Conservation (phyloP, 2,329 filamentous ascomycete species). For the Colletotrichum tanaceti region DNA sequence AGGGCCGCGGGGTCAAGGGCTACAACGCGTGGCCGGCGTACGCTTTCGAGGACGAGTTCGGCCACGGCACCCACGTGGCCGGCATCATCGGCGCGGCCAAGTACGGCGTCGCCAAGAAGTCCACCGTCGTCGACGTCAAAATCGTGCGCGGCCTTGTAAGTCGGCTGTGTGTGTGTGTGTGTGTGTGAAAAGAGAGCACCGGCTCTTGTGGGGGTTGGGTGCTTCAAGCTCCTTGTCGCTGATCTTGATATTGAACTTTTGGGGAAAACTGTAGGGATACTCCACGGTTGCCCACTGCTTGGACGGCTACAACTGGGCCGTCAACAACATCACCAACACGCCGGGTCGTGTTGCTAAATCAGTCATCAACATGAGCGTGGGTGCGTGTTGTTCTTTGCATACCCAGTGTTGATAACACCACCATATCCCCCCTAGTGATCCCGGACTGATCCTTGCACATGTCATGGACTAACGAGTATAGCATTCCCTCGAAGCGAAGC, state of each 20-base stretch:
- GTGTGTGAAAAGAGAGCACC: too few relatives aligned
- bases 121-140: conserved; percentile 58
- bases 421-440: too few relatives aligned
- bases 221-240: too few relatives aligned
- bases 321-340: conserved; percentile 48
- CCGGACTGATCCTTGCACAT: too few relatives aligned
- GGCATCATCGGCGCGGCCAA: conserved; percentile 57
- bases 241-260: too few relatives aligned
- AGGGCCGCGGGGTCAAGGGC: conserved; percentile 54
- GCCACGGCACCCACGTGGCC: conserved; percentile 44
- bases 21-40: conserved; percentile 46
- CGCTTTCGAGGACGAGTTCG: conserved; percentile 38
- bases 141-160: conserved; percentile 48
- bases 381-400: conserved; percentile 46
- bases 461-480: too few relatives aligned
- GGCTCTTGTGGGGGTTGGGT: too few relatives aligned
- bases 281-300: conserved; percentile 43
- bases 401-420: too few relatives aligned
- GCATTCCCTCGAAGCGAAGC: too few relatives aligned
- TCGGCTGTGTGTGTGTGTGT: too few relatives aligned
- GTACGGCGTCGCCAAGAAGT: conserved; percentile 58
- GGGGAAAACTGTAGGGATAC: conserved; percentile 14
- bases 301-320: conserved; percentile 51
- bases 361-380: conserved; percentile 57
- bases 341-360: conserved; percentile 46